phyloP scores from a whole-genome alignment of 1,139 yeast species.

The Hyphopichia pseudoburtonii region DNA sequence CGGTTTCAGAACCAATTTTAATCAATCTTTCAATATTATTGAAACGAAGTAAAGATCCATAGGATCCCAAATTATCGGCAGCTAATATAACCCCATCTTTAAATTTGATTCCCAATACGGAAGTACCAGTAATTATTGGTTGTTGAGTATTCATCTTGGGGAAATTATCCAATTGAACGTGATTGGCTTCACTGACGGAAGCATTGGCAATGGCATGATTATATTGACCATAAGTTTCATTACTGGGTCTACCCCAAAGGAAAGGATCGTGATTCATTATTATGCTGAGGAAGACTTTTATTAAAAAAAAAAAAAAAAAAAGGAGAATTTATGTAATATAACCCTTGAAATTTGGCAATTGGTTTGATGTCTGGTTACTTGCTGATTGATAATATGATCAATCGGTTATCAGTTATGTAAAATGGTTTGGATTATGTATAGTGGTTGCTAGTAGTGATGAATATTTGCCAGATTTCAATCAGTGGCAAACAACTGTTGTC shows the following conservation, averaged over 20 bases:
- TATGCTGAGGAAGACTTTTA: too few relatives aligned
- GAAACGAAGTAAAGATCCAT: constrained; percentile 90
- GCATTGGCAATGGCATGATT: constrained; percentile 68
- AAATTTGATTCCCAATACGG: constrained; percentile 89
- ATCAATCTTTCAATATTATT: constrained; percentile 81
- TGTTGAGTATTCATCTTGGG: constrained; percentile 88
- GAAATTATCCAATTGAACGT: constrained; percentile 26
- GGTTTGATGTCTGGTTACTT: too few relatives aligned
- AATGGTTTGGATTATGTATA: too few relatives aligned
- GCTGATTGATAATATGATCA: too few relatives aligned
- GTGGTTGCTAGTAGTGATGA: too few relatives aligned
- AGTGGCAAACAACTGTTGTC: too few relatives aligned
- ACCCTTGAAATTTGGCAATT: too few relatives aligned
- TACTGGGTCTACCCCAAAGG: constrained; percentile 93
- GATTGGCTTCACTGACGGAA: constrained; percentile 18
- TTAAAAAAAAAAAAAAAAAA: too few relatives aligned
- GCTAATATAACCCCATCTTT: constrained; percentile 90
- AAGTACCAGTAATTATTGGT: constrained; percentile 95
- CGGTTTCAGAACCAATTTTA: constrained; percentile 78
- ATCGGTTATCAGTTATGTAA: too few relatives aligned
- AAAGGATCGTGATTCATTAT: constrained; percentile 94
- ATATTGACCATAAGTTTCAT: constrained; percentile 77
- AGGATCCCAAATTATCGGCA: constrained; percentile 91
- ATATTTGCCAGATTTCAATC: too few relatives aligned
- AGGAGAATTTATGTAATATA: too few relatives aligned